These are phyloP conservation scores for Alternaria gaisen DNA, from an alignment of 2,329 filamentous ascomycete genomes.

Conservation along the genomic window DNA sequence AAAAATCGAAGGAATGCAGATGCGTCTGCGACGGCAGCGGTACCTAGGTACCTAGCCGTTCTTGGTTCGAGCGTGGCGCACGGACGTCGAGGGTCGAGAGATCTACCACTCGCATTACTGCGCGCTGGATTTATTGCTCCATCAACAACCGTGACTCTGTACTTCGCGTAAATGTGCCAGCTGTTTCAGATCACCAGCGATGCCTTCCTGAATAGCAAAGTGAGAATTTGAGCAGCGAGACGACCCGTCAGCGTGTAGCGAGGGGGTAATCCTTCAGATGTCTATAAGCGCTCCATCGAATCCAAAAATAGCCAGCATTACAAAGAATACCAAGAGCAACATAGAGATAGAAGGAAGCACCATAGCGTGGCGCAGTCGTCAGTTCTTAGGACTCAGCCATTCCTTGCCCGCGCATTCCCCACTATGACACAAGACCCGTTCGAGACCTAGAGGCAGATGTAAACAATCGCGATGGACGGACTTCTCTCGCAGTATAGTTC, in stretches of 20 bases:
- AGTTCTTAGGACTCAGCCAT: background rate
- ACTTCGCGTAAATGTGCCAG: background rate
- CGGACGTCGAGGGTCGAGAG: background rate
- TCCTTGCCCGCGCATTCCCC: background rate
- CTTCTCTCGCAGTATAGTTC: conserved; percentile 3
- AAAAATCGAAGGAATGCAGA: background rate
- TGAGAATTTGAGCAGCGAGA: background rate
- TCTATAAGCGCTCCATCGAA: conserved; percentile 1
- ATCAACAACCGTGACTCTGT: background rate
- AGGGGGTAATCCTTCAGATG: background rate
- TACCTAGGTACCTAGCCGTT: background rate
- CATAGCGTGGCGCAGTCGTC: background rate
- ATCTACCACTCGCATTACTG: background rate
- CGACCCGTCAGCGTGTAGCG: conserved; percentile 1
- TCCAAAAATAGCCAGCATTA: conserved; percentile 16
- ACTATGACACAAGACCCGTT: background rate
- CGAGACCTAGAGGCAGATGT: background rate
- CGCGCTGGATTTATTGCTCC: background rate
- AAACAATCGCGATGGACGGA: conserved; percentile 7
- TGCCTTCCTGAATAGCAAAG: background rate
- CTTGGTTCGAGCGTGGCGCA: background rate
- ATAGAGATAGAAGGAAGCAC: background rate
- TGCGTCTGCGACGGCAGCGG: background rate
- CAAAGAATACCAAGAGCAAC: conserved; percentile 5
- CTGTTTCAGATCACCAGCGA: background rate